Evolutionary conservation across 1,139 yeast species (phyloP), one percentile per base, ranked within the genome.

Genomic region (Geotrichum candidum): DNA sequence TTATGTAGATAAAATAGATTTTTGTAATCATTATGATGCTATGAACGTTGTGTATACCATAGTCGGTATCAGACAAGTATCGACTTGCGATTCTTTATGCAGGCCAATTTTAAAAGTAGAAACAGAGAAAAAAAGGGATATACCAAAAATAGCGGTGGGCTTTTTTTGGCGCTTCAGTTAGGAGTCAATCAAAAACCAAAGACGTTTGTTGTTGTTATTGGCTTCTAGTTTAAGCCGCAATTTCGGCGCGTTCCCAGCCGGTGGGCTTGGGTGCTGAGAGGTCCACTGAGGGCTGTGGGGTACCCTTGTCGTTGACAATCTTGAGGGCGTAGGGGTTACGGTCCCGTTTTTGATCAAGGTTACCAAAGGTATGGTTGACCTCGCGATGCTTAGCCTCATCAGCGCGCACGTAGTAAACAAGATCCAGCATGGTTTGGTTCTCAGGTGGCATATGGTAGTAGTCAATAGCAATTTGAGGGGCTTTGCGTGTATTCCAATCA

Each of bases 321-420:
- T 77, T 70, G 65, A 84, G 74, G 2, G 87, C 90, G 73, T 84
- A 87, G 23, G 92, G 92, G 68, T 87, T 87, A 67, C 90, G 80
- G 71, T 87, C 90, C 1, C 57, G 61, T 54, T 71, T 73, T 63
- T 78, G 79, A 58, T 81, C 73, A 68, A 87, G 78, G 68, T 87
- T 87, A 31, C 90, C 92, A 69, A 87, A 80, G 0, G 91, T 86
- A 72, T 86, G 91, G 74, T 86, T 86, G 56, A 86, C 90, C 70
- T 87, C 91, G 71, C 91, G 80, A 71, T 86, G 91, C 71, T 86
- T 86, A 53, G 90, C 86, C 72, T 86, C 91, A 68, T 86, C 91
- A 7, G 84, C 84, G 55, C 84, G 76, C 48, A 86, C 78, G 68
- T 84, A 81, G 65, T 80, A 77, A 53, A 87, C 76, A 70, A 87